A percentile compares a stretch with the other conserved stretches of the same genome.
Conservation (phyloP, 2,329 filamentous ascomycete genomes). For the Boeremia lycopersici region DNA sequence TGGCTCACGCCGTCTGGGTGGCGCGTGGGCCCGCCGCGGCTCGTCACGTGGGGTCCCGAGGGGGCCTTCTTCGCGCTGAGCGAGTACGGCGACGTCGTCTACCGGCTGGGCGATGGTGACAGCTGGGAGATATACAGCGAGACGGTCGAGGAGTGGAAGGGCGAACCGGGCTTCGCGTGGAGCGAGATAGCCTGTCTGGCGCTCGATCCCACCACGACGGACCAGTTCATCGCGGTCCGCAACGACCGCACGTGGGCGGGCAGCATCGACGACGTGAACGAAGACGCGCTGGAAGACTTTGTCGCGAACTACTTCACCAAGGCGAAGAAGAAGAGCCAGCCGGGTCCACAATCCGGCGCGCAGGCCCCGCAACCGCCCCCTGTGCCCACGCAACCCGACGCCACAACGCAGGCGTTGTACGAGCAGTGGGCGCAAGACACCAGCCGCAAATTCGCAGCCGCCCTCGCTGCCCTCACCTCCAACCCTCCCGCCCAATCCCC, state of each 20-base stretch:
- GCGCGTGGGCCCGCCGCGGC: constrained; percentile 42
- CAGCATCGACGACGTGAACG: constrained; percentile 42
- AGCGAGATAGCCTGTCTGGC: constrained; percentile 38
- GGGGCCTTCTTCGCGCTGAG: constrained; percentile 47
- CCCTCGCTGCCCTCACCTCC: constrained; percentile 29
- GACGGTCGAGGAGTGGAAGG: constrained; percentile 45
- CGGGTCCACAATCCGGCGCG: neutral
- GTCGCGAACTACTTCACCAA: constrained; percentile 39
- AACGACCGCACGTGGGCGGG: constrained; percentile 45
- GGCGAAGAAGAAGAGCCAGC: constrained; percentile 5
- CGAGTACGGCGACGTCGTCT: constrained; percentile 44
- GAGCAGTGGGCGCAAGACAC: constrained; percentile 39
- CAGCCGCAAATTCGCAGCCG: constrained; percentile 33
- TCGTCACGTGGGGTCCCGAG: constrained; percentile 39
- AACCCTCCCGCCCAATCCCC: neutral
- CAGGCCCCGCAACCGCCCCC: neutral
- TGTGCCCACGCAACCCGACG: constrained; percentile 20
- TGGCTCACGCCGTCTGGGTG: constrained; percentile 48
- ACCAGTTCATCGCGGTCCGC: constrained; percentile 45
- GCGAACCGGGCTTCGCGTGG: constrained; percentile 39
- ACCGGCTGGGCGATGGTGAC: constrained; percentile 29
- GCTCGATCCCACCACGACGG: constrained; percentile 35
- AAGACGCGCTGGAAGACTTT: constrained; percentile 41
- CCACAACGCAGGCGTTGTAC: constrained; percentile 34
- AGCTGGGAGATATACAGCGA: constrained; percentile 41